Base-by-base conservation (phyloP, 495 filamentous ascomycete genomes). In the Penicillium taxi region DNA sequence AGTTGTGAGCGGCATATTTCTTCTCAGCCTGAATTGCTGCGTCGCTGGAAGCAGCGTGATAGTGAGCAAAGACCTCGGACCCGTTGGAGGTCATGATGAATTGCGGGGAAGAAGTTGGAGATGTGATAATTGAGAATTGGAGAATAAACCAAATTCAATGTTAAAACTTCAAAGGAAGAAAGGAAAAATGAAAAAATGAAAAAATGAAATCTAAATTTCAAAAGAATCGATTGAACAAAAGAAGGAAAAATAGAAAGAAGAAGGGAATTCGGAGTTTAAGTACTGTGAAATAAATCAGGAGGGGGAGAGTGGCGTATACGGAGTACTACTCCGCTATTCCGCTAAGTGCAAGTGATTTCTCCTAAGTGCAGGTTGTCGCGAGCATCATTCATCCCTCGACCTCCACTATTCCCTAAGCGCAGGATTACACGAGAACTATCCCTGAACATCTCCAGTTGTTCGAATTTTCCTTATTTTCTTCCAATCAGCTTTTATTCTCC, bases 1-100 rank as follows among this genome's bases (percentile, higher is more conserved):
- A 99, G 65, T 99, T 99, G 75, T 99, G 91, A 27, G 91, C 91
- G 26, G 91, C 91, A 63, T 77, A 90, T 34, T 80, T 68, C 50
- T 86, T 66, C 66, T 99, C 91, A 38, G 78, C 72, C 18, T 76
- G 60, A 53, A 96, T 87, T 39, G 91, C 91, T 40, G 69, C 68
- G 22, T 75, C 64, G n/a, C 86, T 86, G 15, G 90, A 84, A 31
- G 81, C 55, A 14, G 85, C 75, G 66, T 96, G 93, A 66, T 86
- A 88, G 48, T 73, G 71, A 55, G 52, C 67, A 44, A 39, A 48
- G n/a, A n/a, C n/a, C n/a, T n/a, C n/a, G 33, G 44, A 35, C 8
- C 45, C 53, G 41, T 56, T 41, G 46, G 67, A 50, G 16, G 65
- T 42, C 68, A 73, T 71, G 46, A 22, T 56, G 45, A 41, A 46